Evolutionary conservation across 768 basidiomycete genomes (phyloP).

Genomic region (Glaciozyma martinii): DNA sequence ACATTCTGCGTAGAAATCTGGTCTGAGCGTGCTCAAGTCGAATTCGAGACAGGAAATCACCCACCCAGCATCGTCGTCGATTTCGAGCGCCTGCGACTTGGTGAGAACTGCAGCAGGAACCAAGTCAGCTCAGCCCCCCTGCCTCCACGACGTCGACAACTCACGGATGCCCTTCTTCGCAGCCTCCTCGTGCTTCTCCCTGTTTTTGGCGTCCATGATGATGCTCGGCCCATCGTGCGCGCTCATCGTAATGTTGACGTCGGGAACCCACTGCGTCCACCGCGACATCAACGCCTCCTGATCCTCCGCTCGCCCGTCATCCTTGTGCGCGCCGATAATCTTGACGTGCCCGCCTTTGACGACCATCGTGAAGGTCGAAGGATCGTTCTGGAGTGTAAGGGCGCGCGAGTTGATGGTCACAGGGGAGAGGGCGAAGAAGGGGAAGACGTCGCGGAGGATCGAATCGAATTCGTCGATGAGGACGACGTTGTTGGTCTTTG

Average conservation of each 20-base stretch:
- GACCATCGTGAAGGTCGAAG: constrained; percentile 25
- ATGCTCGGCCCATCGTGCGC: constrained; percentile 35
- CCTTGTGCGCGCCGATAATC: constrained; percentile 27
- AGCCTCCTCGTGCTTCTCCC: constrained; percentile 13
- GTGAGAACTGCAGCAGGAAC: constrained; percentile 4
- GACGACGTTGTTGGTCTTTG: constrained; percentile 44
- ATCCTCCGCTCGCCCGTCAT: constrained; percentile 30
- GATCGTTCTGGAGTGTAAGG: constrained; percentile 13
- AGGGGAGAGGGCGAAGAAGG: constrained; percentile 28
- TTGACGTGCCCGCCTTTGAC: constrained; percentile 25
- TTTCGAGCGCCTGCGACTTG: constrained; percentile 7
- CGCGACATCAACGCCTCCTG: constrained; percentile 31
- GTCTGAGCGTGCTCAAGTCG: not conserved
- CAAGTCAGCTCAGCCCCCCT: not conserved
- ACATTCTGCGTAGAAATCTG: not conserved
- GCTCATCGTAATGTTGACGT: constrained; percentile 35
- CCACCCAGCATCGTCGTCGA: constrained; percentile 31
- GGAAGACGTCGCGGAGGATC: constrained; percentile 31
- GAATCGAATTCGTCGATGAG: constrained; percentile 35
- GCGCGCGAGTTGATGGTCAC: constrained; percentile 18
- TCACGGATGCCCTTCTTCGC: constrained; percentile 21
- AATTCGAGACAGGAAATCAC: not conserved
- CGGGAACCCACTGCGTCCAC: constrained; percentile 28
- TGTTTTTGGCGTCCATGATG: constrained; percentile 26
- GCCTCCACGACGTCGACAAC: not conserved